Base-by-base conservation (phyloP, 768 basidiomycete species). In the Heimioporus sp. region DNA sequence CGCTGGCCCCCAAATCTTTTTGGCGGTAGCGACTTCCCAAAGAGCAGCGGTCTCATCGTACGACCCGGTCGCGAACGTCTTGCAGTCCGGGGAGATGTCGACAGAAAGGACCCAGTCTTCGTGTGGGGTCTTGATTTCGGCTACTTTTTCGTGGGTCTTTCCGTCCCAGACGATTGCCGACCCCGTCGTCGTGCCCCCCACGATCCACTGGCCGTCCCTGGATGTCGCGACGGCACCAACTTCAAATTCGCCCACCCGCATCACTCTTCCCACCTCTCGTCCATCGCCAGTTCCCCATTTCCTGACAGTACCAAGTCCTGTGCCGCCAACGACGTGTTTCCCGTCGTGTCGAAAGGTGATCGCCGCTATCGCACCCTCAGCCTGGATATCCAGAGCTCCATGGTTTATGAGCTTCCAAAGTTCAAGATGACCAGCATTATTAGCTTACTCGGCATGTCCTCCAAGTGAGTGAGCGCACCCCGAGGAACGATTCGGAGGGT, bases 41-140 rank as follows among this genome's bases (percentile, higher is more conserved):
- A 53, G 10, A 17, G 32, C 46, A 2, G 24, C 52, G 4, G 51
- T 46, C 40, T 52, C 38, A 34, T 53, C 52, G 30, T 40, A 44
- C 9, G 53, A 54, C 28, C 43, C 53, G 7, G 53, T 49, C n/a
- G 34, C 53, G 24, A 54, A 49, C 9, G 43, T 49, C 43, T 39
- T 48, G 30, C 20, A 44, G 24, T 49, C 48, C 5, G 47, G 53
- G 7, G 53, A 54, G 20, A 54, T 28, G 31, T 54, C 53, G 32
- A 54, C 43, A 13, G 43, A 34, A 15, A 44, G 43, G 31, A 49
- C 48, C 53, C 47, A 48, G 40, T 53, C 46, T 11, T 10, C 17
- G 13, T 53, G 52, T 16, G 51, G n/a, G 12, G 42, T 13, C 30
- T 48, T 43, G 28, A 53, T 37, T 37, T 53, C 46, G 19, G 24